A percentile compares a stretch with the other conserved stretches of the same genome.
phyloP scores from a whole-genome alignment of 1,284 basidiomycete species.

The Rhodotorula sp. region DNA sequence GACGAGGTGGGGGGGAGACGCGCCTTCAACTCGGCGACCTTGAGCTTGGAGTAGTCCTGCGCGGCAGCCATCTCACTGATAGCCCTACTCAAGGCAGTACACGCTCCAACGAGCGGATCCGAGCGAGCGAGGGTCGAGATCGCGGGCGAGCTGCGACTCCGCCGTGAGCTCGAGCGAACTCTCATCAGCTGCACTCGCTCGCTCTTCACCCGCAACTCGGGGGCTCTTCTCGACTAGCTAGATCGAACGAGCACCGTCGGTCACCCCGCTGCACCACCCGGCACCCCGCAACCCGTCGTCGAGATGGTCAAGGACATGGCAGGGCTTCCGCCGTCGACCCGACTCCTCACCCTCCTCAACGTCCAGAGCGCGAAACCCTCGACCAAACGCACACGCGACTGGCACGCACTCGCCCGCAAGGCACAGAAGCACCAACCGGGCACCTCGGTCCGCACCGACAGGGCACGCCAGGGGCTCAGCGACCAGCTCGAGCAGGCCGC shows the following conservation, averaged over 20 bases:
- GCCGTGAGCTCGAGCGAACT: not conserved
- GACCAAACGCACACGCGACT: slow-evolving; percentile 51
- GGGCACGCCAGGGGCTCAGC: slow-evolving; percentile 8
- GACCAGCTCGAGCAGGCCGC: slow-evolving; percentile 3
- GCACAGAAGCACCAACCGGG: slow-evolving; percentile 41
- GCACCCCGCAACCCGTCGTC: not conserved
- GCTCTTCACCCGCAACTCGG: not conserved
- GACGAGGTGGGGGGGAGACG: not conserved
- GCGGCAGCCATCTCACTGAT: too few relatives aligned
- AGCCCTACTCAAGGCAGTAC: not conserved
- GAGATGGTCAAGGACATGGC: slow-evolving; percentile 13
- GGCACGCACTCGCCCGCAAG: slow-evolving; percentile 33
- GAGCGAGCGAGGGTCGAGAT: too few relatives aligned
- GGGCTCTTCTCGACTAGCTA: not conserved
- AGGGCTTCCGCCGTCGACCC: slow-evolving; percentile 44
- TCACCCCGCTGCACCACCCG: not conserved
- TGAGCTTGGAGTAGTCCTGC: slow-evolving; percentile 25
- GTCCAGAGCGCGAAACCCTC: slow-evolving; percentile 65
- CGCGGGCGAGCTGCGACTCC: not conserved
- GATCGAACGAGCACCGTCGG: not conserved
- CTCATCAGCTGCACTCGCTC: not conserved
- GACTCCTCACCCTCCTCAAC: slow-evolving; percentile 89
- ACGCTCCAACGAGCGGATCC: too few relatives aligned
- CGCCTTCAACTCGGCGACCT: slow-evolving; percentile 40
- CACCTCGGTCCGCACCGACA: slow-evolving; percentile 36